Base-by-base conservation (phyloP, 805 yeast genomes). In the Naumovozyma castellii region DNA sequence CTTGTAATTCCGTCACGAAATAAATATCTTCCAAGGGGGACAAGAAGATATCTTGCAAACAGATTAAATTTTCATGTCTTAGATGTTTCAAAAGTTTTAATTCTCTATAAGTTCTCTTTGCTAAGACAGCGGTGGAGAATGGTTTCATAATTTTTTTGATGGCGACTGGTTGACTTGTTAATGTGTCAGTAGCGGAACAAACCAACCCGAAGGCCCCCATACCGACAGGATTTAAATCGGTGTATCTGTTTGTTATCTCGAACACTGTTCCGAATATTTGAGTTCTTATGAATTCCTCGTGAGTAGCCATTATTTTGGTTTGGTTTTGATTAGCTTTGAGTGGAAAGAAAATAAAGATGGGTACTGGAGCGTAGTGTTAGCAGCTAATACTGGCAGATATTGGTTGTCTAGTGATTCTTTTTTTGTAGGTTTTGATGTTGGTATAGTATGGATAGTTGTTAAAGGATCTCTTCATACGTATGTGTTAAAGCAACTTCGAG, bases 201-300 rank as follows among this genome's bases (percentile, higher is more conserved):
- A 92, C 99, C 15, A 92, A 72, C 4, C 99, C 99, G 60, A 92
- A 92, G 5, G 98, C 98, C 18, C 99, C 99, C 99, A 92, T 92
- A 0, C 99, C 99, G 37, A 92, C 96, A 2, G 99, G 98, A 56
- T 87, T 90, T 45, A 92, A 72, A 57, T 90, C 95, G 3, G 84
- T 75, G 66, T 92, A 92, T 48, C 96, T 67, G 54, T 76, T 79
- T 32, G 97, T 88, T 47, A 87, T 85, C 63, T 88, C 97, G 59
- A 88, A 88, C 34, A 88, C 90, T 2, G 97, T 88, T 37, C 96
- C 96, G 56, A 88, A 88, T 45, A 88, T 88, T 61, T 88, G 95
- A 6, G 94, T 85, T 66, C 95, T 75, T 18, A 60, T 54, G 45
- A 65, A 61, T 43, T 63, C 65, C 47, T 68, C 73, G 42, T 66